Conservation (phyloP, 176 grass and related monocot genomes). For the Carex littledalei region DNA sequence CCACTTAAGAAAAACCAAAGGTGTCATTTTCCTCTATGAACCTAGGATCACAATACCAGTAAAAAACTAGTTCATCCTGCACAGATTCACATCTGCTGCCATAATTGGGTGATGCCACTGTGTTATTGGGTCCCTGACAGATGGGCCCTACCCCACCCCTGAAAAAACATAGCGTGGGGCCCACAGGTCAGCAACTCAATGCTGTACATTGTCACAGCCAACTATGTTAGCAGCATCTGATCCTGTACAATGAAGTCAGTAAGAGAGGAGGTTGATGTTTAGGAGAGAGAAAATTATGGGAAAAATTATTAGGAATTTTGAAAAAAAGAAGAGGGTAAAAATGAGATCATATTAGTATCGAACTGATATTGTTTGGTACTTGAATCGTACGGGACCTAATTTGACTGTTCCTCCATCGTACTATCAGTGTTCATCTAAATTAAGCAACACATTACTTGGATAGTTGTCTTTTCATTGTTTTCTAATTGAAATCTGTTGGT, state of each 20-base stretch:
- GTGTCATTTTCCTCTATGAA: not conserved
- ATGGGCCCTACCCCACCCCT: too few relatives aligned
- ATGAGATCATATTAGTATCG: not conserved
- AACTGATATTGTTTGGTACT: not conserved
- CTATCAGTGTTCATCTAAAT: not conserved
- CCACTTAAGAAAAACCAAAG: constrained; percentile 26
- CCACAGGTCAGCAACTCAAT: too few relatives aligned
- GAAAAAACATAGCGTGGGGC: too few relatives aligned
- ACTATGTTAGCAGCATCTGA: too few relatives aligned
- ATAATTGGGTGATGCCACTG: too few relatives aligned
- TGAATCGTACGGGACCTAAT: not conserved
- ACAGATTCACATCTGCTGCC: too few relatives aligned
- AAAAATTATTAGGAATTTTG: not conserved
- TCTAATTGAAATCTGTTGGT: not conserved
- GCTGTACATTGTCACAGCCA: too few relatives aligned
- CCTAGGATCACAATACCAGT: not conserved
- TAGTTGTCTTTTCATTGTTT: not conserved
- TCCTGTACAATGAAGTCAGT: not conserved
- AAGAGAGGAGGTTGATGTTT: not conserved
- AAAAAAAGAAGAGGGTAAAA: not conserved
- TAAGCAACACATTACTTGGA: not conserved
- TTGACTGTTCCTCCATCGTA: not conserved
- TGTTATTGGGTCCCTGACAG: too few relatives aligned
- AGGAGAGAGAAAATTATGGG: not conserved
- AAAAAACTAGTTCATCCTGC: not conserved